Evolutionary conservation across 139 green algal genomes (phyloP), one percentile per base, ranked within the genome.

Genomic region (Gonium pectorale): DNA sequence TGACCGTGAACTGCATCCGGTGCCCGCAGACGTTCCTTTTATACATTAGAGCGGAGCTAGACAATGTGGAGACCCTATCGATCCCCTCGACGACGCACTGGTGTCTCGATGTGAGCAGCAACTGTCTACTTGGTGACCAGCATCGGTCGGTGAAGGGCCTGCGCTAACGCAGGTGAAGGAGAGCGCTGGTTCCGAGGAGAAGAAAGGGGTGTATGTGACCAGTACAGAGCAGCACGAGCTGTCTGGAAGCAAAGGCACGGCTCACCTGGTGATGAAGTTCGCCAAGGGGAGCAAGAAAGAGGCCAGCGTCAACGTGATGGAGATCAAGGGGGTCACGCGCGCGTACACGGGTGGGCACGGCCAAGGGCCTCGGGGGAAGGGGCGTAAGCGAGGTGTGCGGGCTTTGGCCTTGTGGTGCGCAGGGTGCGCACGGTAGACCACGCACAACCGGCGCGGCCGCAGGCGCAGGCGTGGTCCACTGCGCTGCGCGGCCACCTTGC

Each of bases 211-310:
- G 27, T 85, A 89, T 9, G 89, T 95, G 2, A 89, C 80, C 11
- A 72, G 77, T 3, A 40, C 80, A 11, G 86, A 96, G 26, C 56
- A 83, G 40, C 77, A 93, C 37, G 94, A 97, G 33, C 69, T 97
- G 5, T 72, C 81, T 19, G 90, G 90, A 43, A 94, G 89, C 79
- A 91, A 92, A 54, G 94, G 94, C 77, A 91, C 89, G 2, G 94
- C 94, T 3, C 89, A 97, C 31, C 95, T 97, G 70, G 85, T 89
- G 3, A 84, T 96, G 77, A 96, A 95, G 83, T 93, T 91, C 51
- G 86, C 80, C 31, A 93, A 93, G 78, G 86, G 85, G 38, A 72
- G 56, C 5, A 82, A 86, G 49, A 85, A 90, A 44, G 85, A 89
- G 49, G 69, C 91, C 9, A 87, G 73, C 60, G 74, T 97, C n/a